A percentile compares a stretch with the other conserved stretches of the same genome.
These are phyloP conservation scores for Tuctoria greenei DNA, from an alignment of 176 grass and related monocot species.

Conservation along the genomic window DNA sequence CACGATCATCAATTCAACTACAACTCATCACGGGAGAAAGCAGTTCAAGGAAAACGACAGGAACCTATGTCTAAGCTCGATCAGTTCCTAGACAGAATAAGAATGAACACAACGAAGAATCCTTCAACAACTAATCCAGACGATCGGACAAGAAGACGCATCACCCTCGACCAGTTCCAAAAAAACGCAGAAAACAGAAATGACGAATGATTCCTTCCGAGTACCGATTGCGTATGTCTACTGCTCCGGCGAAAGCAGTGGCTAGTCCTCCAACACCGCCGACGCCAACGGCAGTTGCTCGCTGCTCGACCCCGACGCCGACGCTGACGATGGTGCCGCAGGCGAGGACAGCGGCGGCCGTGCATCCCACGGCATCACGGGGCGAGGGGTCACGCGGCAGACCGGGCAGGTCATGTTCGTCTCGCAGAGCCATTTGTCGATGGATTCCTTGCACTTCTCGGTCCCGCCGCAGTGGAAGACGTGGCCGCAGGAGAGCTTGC, in stretches of 20 bases:
- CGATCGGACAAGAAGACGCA: slow-evolving; percentile 3
- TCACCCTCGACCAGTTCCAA: not conserved
- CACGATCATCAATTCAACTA: not conserved
- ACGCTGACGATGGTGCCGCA: not conserved
- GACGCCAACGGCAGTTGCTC: not conserved
- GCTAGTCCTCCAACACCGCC: not conserved
- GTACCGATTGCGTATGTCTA: not conserved
- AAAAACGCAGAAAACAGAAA: slow-evolving; percentile 19
- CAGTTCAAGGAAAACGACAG: not conserved
- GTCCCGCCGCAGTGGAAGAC: not conserved
- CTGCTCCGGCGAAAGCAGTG: not conserved
- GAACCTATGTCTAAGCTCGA: not conserved
- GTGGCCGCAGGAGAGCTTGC: slow-evolving; percentile 20
- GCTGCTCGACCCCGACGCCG: not conserved
- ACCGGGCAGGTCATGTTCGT: not conserved
- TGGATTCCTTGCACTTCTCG: not conserved
- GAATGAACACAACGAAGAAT: not conserved
- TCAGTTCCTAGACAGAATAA: not conserved
- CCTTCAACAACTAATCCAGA: not conserved
- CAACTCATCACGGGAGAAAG: not conserved
- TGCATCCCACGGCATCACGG: not conserved
- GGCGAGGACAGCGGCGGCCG: not conserved
- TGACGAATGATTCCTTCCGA: not conserved
- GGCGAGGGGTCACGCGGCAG: not conserved
- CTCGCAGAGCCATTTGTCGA: not conserved